These are phyloP conservation scores for Anthostomella pinea DNA, from an alignment of 2,329 filamentous ascomycete species.

Conservation along the genomic window DNA sequence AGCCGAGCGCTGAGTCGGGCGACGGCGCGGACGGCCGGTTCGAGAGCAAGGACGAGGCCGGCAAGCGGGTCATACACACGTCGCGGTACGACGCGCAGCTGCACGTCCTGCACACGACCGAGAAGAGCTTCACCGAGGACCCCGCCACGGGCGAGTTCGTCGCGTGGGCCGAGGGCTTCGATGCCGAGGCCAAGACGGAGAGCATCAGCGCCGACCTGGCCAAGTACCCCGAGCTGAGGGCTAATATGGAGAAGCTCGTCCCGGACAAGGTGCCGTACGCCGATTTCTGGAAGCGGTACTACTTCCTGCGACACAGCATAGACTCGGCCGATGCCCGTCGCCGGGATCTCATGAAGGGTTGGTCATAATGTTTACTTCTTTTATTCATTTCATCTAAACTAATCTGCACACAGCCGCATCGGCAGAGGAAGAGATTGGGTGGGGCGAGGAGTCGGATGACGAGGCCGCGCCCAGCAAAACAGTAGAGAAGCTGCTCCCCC, in stretches of 20 bases:
- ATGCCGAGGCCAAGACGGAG: conserved; percentile 79
- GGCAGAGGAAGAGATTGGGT: conserved; percentile 67
- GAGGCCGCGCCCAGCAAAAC: conserved; percentile 35
- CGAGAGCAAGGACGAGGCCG: conserved; percentile 86
- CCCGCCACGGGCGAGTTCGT: conserved; percentile 73
- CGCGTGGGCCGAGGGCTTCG: conserved; percentile 70
- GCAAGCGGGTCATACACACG: conserved; percentile 91
- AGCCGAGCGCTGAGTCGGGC: conserved; percentile 63
- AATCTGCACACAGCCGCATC: conserved; percentile 53
- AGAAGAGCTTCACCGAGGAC: conserved; percentile 80
- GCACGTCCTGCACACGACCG: conserved; percentile 86
- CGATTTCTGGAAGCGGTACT: conserved; percentile 92
- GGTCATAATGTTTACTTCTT: conserved; percentile 25
- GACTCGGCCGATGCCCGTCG: conserved; percentile 89
- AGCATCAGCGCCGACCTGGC: conserved; percentile 79
- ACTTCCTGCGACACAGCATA: conserved; percentile 88
- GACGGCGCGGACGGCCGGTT: conserved; percentile 62
- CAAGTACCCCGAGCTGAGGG: conserved; percentile 79
- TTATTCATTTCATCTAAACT: conserved; percentile 31
- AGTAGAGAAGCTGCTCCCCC: conserved; percentile 38
- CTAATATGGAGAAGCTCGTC: conserved; percentile 94
- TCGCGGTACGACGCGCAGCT: conserved; percentile 93
- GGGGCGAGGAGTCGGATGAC: conserved; percentile 49
- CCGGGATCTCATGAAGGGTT: conserved; percentile 88
- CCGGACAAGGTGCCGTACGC: conserved; percentile 86